phyloP scores from a whole-genome alignment of 2,329 filamentous ascomycete genomes.

The Byssochlamys sp. region DNA sequence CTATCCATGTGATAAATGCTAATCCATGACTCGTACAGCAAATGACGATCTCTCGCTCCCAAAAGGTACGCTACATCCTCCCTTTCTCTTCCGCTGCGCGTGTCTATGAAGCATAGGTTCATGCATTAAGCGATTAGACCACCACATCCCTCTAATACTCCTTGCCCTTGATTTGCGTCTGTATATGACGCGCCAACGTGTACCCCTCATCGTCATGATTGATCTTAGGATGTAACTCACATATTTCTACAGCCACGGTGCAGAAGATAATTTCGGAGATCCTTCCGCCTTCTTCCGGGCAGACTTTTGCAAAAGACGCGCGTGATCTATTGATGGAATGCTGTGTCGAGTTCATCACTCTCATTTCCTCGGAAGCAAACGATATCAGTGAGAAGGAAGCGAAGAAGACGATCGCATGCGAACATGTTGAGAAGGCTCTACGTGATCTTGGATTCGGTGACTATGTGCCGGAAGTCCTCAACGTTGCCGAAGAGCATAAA shows the following conservation, averaged over 20 bases:
- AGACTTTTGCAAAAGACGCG: constrained; percentile 88
- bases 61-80: constrained; percentile 37
- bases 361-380: constrained; percentile 97
- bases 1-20: constrained; percentile 1
- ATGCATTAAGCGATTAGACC: not conserved
- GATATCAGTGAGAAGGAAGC: constrained; percentile 97
- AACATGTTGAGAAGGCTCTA: constrained; percentile 91
- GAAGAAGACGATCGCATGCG: constrained; percentile 97
- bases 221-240: not conserved
- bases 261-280: constrained; percentile 90
- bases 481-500: constrained; percentile 83
- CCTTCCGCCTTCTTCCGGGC: constrained; percentile 62
- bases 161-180: not conserved
- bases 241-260: constrained; percentile 48
- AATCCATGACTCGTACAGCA: constrained; percentile 24
- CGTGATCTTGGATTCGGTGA: constrained; percentile 86
- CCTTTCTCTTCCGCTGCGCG: not conserved
- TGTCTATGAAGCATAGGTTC: not conserved
- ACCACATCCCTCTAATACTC: not conserved
- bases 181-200: not conserved
- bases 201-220: not conserved
- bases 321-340: constrained; percentile 94
- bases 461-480: constrained; percentile 78
- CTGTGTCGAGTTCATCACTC: constrained; percentile 96
- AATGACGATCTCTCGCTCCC: constrained; percentile 53